phyloP scores from a whole-genome alignment of 176 grass and related monocot genomes.

The Rhynchospora tenuis region DNA sequence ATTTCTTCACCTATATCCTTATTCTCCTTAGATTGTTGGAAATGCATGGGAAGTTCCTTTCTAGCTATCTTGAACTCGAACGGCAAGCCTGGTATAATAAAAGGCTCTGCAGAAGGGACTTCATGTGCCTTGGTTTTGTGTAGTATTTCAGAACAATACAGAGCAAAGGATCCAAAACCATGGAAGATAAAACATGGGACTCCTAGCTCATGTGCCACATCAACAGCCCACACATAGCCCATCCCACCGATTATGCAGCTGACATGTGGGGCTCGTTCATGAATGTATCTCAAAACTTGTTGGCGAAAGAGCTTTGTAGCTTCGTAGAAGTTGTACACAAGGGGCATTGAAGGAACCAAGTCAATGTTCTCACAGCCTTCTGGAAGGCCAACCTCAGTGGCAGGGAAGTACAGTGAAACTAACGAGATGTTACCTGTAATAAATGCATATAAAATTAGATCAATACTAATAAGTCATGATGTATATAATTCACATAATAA shows the following conservation, averaged over 20 bases:
- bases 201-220: slow-evolving; percentile 30
- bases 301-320: slow-evolving; percentile 39
- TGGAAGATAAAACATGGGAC: slow-evolving; percentile 69
- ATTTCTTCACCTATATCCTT: not conserved
- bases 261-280: not conserved
- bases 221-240: slow-evolving; percentile 38
- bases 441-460: not conserved
- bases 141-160: slow-evolving; percentile 45
- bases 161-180: slow-evolving; percentile 46
- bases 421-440: slow-evolving; percentile 22
- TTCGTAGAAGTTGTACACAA: slow-evolving; percentile 26
- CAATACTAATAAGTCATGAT: not conserved
- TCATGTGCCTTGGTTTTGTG: slow-evolving; percentile 34
- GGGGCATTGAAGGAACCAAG: slow-evolving; percentile 2
- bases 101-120: slow-evolving; percentile 20
- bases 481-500: not conserved
- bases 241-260: slow-evolving; percentile 49
- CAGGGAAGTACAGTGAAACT: slow-evolving; percentile 44
- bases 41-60: slow-evolving; percentile 37
- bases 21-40: slow-evolving; percentile 4
- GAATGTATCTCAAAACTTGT: slow-evolving; percentile 16
- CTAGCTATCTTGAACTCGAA: slow-evolving; percentile 36
- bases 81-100: slow-evolving; percentile 34
- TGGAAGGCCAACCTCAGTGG: slow-evolving; percentile 27
- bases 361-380: slow-evolving; percentile 55